A percentile compares a stretch with the other conserved stretches of the same genome.
Conservation (phyloP, 768 basidiomycete species). For the Nidularia pulvinata region DNA sequence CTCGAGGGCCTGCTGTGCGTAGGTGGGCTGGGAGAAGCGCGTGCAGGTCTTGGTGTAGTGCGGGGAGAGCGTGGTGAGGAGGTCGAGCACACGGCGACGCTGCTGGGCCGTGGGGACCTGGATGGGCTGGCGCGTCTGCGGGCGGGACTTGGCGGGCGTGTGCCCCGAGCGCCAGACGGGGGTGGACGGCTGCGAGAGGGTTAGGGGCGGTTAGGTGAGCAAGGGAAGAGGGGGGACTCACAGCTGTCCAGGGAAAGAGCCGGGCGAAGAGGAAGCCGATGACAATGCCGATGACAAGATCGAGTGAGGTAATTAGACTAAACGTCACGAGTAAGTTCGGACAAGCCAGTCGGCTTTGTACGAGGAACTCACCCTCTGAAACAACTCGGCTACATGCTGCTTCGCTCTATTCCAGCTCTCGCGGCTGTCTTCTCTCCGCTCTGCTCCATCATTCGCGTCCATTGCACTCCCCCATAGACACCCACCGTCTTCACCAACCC, state of each 20-base stretch:
- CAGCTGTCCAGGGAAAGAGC: constrained; percentile 42
- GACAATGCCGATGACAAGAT: constrained; percentile 59
- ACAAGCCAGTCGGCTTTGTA: too few relatives aligned
- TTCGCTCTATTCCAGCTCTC: too few relatives aligned
- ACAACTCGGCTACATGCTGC: too few relatives aligned
- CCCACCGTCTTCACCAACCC: too few relatives aligned
- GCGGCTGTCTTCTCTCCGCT: constrained; percentile 3
- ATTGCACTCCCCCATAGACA: too few relatives aligned
- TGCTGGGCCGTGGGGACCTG: constrained; percentile 82
- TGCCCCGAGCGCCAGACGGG: constrained; percentile 56
- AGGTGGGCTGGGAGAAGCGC: constrained; percentile 79
- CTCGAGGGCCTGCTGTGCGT: constrained; percentile 81
- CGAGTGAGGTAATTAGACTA: too few relatives aligned
- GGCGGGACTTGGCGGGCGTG: constrained; percentile 46
- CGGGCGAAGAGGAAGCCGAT: constrained; percentile 60
- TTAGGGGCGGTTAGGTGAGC: background rate
- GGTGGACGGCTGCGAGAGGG: constrained; percentile 23
- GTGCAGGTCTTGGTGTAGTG: constrained; percentile 96
- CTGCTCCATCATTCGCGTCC: too few relatives aligned
- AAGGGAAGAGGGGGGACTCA: constrained; percentile 13
- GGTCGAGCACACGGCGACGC: constrained; percentile 81
- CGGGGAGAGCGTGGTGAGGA: constrained; percentile 84
- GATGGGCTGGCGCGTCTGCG: constrained; percentile 61
- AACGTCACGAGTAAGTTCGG: too few relatives aligned
- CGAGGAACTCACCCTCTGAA: too few relatives aligned